Conservation (phyloP, 805 yeast species). For the Cyberlindnera xishuangbannaensis region DNA sequence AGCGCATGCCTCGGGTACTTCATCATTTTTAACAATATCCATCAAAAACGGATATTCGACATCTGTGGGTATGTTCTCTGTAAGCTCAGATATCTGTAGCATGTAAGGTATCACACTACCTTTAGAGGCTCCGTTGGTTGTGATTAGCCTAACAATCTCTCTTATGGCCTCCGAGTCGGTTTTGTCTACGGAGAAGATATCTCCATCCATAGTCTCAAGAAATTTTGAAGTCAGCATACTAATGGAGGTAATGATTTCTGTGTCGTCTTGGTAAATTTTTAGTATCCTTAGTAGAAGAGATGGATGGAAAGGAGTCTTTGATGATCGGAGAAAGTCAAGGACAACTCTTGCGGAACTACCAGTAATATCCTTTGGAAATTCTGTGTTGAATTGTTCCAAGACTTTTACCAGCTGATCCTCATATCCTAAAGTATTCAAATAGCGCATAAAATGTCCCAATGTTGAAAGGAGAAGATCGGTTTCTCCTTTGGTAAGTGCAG, state of each 20-base stretch:
- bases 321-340: neutral
- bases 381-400: conserved; percentile 2
- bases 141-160: too few species aligned
- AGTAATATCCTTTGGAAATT: neutral
- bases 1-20: neutral
- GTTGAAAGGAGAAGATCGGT: conserved; percentile 4
- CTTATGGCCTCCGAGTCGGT: too few species aligned
- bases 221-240: neutral
- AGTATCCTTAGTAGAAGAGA: conserved; percentile 1
- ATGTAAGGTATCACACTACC: neutral
- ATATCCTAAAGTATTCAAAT: conserved; percentile 13
- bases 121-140: neutral
- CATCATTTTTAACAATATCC: neutral
- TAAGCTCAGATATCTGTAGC: neutral
- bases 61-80: conserved; percentile 1
- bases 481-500: conserved; percentile 1
- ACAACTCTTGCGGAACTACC: neutral
- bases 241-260: neutral
- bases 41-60: conserved; percentile 2
- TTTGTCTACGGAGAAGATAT: neutral
- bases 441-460: conserved; percentile 12
- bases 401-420: conserved; percentile 13
- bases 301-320: neutral
- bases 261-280: too few species aligned
- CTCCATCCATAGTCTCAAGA: neutral